Evolutionary conservation across 2,329 filamentous ascomycete genomes (phyloP), one percentile per base, ranked within the genome.

Genomic region (Fonsecaea pedrosoi): DNA sequence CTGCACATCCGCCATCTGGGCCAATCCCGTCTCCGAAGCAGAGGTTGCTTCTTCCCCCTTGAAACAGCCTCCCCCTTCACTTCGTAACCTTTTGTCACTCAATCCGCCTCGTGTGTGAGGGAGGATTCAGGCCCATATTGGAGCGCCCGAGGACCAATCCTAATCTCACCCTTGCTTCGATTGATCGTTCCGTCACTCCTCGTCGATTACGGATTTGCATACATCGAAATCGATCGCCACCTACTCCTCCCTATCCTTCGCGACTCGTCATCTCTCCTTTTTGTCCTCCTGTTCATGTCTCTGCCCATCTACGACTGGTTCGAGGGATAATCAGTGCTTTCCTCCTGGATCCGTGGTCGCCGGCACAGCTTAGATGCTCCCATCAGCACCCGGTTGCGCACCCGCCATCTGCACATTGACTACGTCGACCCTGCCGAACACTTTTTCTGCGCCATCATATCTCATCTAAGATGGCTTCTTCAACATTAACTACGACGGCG

Each of bases 381-480:
- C 60, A 45, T 62, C 67, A 54, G 54, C 57, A 50, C 53, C 57
- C 45, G 53, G 50, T 32, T n/a, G 21, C 35, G 48, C 42, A 25
- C 32, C 40, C 54, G 13, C 42, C n/a, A 55, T 54, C 62, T 53
- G 15, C 55, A 56, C 60, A 55, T 54, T 60, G 56, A 68, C 55
- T 38, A 54, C 62, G 8, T 38, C 37, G 7, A 42, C 5, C 8
- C 32, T 56, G 10, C 54, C 54, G 13, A 25, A 32, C 42, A 30
- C 35, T 30, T 25, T 50, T 9, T 34, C 37, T 38, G 13, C 32
- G 15, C 57, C 18, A 50, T 63, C 57, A 62, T 57, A 57, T 58
- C 63, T 66, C 56, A 56, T 62, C 56, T 60, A 68, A 66, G 54
- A 69, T 71, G 66, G 54, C 66, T 38, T 57, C 66, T 37, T 54